These are phyloP conservation scores for Phytopythium kandeliae DNA, from an alignment of 352 stramenopile species.

Conservation along the genomic window DNA sequence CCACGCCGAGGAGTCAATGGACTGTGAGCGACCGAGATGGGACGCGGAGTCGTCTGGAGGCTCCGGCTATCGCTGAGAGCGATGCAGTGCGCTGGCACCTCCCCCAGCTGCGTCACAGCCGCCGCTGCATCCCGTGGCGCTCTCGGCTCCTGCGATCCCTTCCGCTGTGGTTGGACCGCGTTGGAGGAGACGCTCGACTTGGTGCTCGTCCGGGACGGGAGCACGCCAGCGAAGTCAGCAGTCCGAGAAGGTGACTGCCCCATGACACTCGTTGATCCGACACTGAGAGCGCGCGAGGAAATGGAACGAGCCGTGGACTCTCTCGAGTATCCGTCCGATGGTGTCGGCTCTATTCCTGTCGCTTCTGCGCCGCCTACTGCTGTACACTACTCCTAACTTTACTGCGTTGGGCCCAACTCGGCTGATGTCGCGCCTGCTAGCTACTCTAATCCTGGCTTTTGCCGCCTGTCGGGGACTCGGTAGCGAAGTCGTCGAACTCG, in stretches of 20 bases:
- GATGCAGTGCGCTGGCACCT: constrained; percentile 1
- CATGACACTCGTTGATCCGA: neutral
- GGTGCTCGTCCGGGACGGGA: neutral
- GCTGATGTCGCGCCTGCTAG: no score
- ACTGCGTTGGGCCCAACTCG: no score
- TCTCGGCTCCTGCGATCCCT: neutral
- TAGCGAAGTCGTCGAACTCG: constrained; percentile 1
- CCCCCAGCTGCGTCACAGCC: neutral
- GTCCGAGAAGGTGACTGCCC: constrained; percentile 1
- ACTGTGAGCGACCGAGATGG: neutral
- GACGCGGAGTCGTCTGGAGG: neutral
- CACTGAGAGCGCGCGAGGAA: no score
- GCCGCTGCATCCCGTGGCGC: no score
- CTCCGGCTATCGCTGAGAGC: neutral
- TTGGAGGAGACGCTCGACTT: neutral
- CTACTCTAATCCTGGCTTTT: no score
- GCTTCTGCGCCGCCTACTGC: no score
- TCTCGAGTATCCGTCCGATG: no score
- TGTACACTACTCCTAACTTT: no score
- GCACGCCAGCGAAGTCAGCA: constrained; percentile 1
- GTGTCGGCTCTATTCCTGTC: no score
- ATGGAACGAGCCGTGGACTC: no score
- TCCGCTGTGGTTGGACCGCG: neutral
- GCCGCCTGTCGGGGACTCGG: no score
- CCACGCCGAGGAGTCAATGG: neutral